A percentile compares a stretch with the other conserved stretches of the same genome.
These are phyloP conservation scores for Eimeria falciformis DNA, from an alignment of 169 alveolate species.

Conservation along the genomic window DNA sequence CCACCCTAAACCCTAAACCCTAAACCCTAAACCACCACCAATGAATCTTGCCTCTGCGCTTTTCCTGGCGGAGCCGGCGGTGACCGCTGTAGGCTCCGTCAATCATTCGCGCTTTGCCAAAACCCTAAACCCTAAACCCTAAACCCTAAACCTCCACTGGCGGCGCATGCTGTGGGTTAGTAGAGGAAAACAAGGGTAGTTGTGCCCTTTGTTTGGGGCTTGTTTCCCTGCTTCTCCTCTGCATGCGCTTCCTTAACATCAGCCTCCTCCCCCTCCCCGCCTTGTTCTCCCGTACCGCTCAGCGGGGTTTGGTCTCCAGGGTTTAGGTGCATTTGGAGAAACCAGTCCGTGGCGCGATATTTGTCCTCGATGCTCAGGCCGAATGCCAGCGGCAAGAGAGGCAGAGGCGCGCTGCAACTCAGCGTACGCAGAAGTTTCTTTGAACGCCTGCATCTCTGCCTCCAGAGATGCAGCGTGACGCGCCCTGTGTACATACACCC, in stretches of 20 bases:
- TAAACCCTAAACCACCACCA: neutral
- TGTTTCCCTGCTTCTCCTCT: neutral
- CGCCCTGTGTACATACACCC: neutral
- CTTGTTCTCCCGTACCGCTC: neutral
- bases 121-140: neutral
- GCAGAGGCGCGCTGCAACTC: neutral
- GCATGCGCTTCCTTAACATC: neutral
- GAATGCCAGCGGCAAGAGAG: neutral
- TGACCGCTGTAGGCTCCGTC: conserved; percentile 2
- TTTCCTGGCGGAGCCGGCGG: neutral
- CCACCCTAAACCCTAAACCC: conserved; percentile 5
- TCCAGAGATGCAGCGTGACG: conserved; percentile 7
- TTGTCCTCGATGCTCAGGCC: neutral
- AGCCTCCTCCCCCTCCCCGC: conserved; percentile 9
- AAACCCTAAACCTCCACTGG: neutral
- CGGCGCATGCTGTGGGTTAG: neutral
- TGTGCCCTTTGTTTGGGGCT: neutral
- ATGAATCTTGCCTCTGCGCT: neutral
- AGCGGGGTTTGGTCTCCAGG: conserved; percentile 1
- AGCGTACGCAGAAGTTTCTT: neutral
- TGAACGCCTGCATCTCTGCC: conserved; percentile 9
- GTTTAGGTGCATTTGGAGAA: neutral
- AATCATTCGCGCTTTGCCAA: neutral
- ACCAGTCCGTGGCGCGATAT: neutral
- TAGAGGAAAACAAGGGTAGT: too few relatives aligned